Conservation (phyloP, 345 rosid species). For the Citrus australasica region DNA sequence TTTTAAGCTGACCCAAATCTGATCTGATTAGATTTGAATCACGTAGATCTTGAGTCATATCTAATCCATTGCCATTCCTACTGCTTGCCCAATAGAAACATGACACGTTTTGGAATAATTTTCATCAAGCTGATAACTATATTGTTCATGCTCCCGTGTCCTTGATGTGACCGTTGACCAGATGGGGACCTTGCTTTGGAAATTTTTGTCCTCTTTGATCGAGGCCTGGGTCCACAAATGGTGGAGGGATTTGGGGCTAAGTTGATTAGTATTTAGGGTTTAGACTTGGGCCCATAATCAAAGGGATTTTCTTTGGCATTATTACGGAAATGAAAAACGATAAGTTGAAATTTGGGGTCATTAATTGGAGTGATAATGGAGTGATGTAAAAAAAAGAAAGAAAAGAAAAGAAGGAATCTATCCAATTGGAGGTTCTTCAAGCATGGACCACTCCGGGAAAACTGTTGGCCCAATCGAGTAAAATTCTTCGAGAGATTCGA, state of each 20-base stretch:
- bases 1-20: too few relatives aligned
- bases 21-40: too few relatives aligned
- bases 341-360: neutral
- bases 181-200: constrained; percentile 20
- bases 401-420: too few relatives aligned
- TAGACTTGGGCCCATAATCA: neutral
- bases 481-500: neutral
- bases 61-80: too few relatives aligned
- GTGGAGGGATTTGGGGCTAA: neutral
- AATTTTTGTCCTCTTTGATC: constrained; percentile 11
- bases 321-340: neutral
- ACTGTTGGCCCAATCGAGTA: neutral
- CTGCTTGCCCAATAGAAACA: neutral
- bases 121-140: neutral
- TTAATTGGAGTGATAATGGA: neutral
- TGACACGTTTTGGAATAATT: neutral
- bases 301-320: neutral
- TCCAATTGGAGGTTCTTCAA: neutral
- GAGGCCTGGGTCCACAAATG: constrained; percentile 22
- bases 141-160: constrained; percentile 25
- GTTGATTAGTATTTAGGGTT: neutral
- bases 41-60: too few relatives aligned
- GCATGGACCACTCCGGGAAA: constrained; percentile 4
- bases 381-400: too few relatives aligned
- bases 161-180: constrained; percentile 54